Conservation (phyloP, 1,284 basidiomycete genomes). For the Spongispora temasekensis region DNA sequence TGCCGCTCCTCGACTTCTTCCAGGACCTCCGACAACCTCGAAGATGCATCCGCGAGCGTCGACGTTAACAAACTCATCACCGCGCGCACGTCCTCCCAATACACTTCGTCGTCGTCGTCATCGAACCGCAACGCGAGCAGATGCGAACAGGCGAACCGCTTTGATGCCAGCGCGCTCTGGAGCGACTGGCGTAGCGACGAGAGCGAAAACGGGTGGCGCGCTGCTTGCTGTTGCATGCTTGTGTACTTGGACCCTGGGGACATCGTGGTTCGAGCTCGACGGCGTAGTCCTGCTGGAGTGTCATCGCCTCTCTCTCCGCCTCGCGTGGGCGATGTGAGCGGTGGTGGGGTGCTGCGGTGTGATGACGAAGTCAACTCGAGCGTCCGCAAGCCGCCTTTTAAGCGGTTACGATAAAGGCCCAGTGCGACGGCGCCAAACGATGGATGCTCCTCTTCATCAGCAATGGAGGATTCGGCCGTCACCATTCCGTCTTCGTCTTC, state of each 20-base stretch:
- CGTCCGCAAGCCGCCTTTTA: constrained; percentile 49
- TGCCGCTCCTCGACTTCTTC: constrained; percentile 49
- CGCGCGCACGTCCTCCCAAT: constrained; percentile 80
- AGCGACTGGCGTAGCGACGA: constrained; percentile 60
- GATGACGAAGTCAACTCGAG: constrained; percentile 36
- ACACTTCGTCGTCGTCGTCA: constrained; percentile 53
- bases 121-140: constrained; percentile 72
- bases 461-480: constrained; percentile 26
- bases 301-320: too few relatives aligned
- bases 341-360: constrained; percentile 20
- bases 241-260: constrained; percentile 58
- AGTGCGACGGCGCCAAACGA: constrained; percentile 63
- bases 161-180: constrained; percentile 63
- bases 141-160: constrained; percentile 74
- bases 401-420: constrained; percentile 54
- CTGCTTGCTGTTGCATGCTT: constrained; percentile 46
- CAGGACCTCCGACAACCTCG: constrained; percentile 60
- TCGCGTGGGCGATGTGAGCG: too few relatives aligned
- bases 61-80: constrained; percentile 68
- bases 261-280: constrained; percentile 31
- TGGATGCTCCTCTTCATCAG: constrained; percentile 26
- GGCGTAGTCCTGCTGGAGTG: constrained; percentile 32
- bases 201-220: constrained; percentile 65
- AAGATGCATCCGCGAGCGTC: constrained; percentile 62
- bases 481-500: constrained; percentile 35